phyloP scores from a whole-genome alignment of 177 flowering plant species.

The Telopea speciosissima region DNA sequence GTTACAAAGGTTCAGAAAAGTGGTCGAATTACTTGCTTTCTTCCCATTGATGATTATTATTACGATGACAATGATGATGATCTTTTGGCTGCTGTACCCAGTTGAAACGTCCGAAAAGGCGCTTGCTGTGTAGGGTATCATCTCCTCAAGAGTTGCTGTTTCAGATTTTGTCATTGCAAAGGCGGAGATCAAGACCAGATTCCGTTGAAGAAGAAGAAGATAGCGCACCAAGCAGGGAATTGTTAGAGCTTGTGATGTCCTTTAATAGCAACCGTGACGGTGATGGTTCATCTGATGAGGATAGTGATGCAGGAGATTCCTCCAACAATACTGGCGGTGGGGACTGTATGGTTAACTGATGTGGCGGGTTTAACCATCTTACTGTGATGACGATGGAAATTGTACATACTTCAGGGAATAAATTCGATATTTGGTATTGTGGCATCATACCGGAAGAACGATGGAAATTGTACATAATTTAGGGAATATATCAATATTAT shows the following conservation, averaged over 20 bases:
- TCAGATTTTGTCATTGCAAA: too few species aligned
- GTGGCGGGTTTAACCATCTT: neutral
- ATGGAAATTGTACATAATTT: conserved; percentile 9
- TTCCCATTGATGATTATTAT: too few species aligned
- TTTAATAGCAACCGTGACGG: conserved; percentile 20
- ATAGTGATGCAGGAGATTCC: conserved; percentile 19
- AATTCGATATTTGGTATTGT: neutral
- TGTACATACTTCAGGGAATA: conserved; percentile 15
- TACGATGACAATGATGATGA: too few species aligned
- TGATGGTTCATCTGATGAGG: conserved; percentile 8
- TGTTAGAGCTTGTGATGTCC: conserved; percentile 38
- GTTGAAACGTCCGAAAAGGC: too few species aligned
- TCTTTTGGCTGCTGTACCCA: too few species aligned
- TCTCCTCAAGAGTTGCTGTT: too few species aligned
- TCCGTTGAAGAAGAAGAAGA: conserved; percentile 5
- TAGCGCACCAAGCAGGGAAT: conserved; percentile 19
- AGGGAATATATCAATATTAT: too few species aligned
- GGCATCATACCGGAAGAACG: neutral
- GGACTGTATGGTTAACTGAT: conserved; percentile 24
- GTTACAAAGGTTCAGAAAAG: too few species aligned
- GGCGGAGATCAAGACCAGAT: too few species aligned
- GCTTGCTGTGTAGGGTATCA: too few species aligned
- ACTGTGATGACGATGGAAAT: neutral
- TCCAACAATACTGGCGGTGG: conserved; percentile 11
- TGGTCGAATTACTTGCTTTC: too few species aligned